Evolutionary conservation across 139 green algal genomes (phyloP).

Genomic region (Chlamydomonas incerta): DNA sequence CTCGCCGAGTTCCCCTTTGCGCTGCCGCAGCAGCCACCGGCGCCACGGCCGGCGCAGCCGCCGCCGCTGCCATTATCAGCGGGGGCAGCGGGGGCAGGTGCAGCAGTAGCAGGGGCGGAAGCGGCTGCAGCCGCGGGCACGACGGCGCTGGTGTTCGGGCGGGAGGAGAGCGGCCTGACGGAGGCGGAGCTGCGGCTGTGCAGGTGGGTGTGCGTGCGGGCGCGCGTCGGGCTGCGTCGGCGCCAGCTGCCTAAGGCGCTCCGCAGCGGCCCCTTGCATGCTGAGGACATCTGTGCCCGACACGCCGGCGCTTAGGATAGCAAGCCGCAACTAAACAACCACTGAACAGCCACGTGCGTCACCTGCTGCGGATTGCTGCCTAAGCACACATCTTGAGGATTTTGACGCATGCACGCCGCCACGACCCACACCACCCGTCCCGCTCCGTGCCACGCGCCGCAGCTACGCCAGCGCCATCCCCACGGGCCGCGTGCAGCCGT

Average conservation of each 20-base stretch:
- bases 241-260: too few relatives aligned
- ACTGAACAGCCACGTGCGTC: too few relatives aligned
- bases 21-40: constrained; percentile 1
- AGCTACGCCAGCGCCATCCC: constrained; percentile 79
- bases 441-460: background rate
- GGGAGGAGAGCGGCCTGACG: constrained; percentile 79
- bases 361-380: too few relatives aligned
- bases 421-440: background rate
- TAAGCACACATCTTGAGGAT: too few relatives aligned
- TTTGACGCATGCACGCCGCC: too few relatives aligned
- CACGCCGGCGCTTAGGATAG: too few relatives aligned
- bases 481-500: constrained; percentile 67
- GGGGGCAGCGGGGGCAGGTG: background rate
- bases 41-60: constrained; percentile 16
- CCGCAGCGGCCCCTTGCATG: too few relatives aligned
- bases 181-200: constrained; percentile 75
- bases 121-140: background rate
- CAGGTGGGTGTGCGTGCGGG: constrained; percentile 38
- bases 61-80: background rate
- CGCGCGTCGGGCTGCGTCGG: too few relatives aligned
- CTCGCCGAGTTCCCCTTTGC: constrained; percentile 39
- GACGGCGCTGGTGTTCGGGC: constrained; percentile 81
- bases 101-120: background rate
- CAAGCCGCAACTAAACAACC: too few relatives aligned
- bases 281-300: too few relatives aligned